A percentile compares a stretch with the other conserved stretches of the same genome.
Evolutionary conservation across 2,329 filamentous ascomycete species (phyloP).

Genomic region (Cercospora zeina): DNA sequence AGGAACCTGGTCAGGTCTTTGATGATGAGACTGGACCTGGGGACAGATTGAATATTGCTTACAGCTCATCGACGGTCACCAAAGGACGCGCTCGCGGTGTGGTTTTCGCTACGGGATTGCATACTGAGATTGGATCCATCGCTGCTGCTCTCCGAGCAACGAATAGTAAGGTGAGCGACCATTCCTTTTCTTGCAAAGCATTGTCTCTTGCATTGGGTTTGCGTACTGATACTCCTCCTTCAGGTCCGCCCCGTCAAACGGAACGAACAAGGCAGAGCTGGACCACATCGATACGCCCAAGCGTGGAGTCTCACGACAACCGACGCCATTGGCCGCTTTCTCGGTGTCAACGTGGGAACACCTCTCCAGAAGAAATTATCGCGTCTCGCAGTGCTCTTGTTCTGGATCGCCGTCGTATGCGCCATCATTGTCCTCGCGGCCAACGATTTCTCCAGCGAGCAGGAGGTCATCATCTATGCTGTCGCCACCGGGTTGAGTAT

Average conservation of each 20-base stretch:
- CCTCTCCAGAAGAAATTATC: conserved; percentile 81
- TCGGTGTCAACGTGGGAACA: conserved; percentile 72
- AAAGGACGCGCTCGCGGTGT: conserved; percentile 68
- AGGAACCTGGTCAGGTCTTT: conserved; percentile 59
- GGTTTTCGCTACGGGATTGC: conserved; percentile 67
- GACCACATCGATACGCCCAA: conserved; percentile 45
- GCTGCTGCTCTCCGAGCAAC: conserved; percentile 67
- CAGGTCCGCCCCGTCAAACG: conserved; percentile 39
- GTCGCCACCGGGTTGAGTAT: conserved; percentile 60
- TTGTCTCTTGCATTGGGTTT: background rate
- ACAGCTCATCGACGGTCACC: conserved; percentile 68
- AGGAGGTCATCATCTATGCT: conserved; percentile 65
- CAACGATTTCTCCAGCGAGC: conserved; percentile 54
- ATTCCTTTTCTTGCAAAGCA: too few relatives aligned
- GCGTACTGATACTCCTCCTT: background rate
- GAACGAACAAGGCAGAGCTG: conserved; percentile 37
- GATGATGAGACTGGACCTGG: conserved; percentile 59
- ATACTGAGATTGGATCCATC: conserved; percentile 73
- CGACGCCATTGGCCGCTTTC: conserved; percentile 61
- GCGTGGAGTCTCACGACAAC: conserved; percentile 54
- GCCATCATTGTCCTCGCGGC: conserved; percentile 68
- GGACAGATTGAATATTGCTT: conserved; percentile 69
- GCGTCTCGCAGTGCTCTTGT: conserved; percentile 79
- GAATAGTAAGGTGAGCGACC: conserved; percentile 45
- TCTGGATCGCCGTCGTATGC: conserved; percentile 69